These are phyloP conservation scores for Ophiostoma angusticollis DNA, from an alignment of 2,329 filamentous ascomycete species.

Conservation along the genomic window DNA sequence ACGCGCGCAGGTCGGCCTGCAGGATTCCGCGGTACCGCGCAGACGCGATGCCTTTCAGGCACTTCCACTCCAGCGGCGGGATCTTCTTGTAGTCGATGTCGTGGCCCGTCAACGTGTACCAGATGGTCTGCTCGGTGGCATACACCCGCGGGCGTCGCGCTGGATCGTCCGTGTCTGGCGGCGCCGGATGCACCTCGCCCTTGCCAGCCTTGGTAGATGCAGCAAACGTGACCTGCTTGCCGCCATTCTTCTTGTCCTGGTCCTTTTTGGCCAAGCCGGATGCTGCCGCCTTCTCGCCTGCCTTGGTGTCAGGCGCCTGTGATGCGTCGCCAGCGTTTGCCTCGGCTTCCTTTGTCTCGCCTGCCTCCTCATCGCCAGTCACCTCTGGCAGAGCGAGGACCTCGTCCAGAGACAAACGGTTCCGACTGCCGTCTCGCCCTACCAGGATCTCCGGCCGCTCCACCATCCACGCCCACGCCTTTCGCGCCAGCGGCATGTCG, in stretches of 20 bases:
- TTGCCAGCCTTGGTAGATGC: neutral
- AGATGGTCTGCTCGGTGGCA: constrained; percentile 42
- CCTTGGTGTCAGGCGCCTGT: too few species aligned
- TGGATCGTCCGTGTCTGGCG: constrained; percentile 9
- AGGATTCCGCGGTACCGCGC: constrained; percentile 42
- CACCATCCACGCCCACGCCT: constrained; percentile 30
- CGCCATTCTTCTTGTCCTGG: neutral
- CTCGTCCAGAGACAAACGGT: constrained; percentile 27
- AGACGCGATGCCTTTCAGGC: constrained; percentile 44
- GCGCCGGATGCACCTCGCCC: neutral
- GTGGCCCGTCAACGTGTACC: constrained; percentile 48
- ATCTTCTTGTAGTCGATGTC: constrained; percentile 44
- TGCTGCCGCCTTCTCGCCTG: neutral
- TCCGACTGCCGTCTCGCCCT: constrained; percentile 23
- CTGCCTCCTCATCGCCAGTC: neutral
- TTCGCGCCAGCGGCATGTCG: constrained; percentile 21
- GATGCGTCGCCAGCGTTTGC: neutral
- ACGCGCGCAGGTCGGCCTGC: constrained; percentile 44
- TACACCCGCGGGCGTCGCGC: constrained; percentile 26
- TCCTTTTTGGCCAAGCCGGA: neutral
- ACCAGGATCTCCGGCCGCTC: constrained; percentile 28
- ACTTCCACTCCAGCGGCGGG: constrained; percentile 45
- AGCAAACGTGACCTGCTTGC: neutral
- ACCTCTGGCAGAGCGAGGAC: constrained; percentile 25
- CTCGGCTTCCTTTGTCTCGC: neutral